phyloP scores from a whole-genome alignment of 306 rosid species.

The Ziziphus jujuba region DNA sequence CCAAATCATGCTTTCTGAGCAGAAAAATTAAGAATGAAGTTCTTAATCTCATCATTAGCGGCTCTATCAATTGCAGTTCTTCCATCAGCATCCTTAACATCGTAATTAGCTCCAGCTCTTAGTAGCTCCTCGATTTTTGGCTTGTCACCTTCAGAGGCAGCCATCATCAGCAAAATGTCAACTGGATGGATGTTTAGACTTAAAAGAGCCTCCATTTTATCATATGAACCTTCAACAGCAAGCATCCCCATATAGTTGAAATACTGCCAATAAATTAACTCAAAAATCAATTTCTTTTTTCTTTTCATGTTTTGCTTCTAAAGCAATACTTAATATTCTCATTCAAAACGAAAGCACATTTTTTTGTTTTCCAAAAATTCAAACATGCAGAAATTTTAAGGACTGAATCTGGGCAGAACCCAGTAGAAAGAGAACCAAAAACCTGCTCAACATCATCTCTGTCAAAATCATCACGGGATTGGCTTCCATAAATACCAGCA shows the following conservation, averaged over 20 bases:
- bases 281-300: not conserved
- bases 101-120: conserved; percentile 82
- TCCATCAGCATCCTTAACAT: conserved; percentile 69
- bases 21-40: conserved; percentile 69
- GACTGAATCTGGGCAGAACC: not conserved
- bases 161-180: conserved; percentile 76
- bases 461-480: conserved; percentile 81
- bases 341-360: too few species aligned
- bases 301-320: not conserved
- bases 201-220: conserved; percentile 88
- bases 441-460: conserved; percentile 98
- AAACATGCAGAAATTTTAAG: not conserved
- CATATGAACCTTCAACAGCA: conserved; percentile 90
- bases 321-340: too few species aligned
- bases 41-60: conserved; percentile 53
- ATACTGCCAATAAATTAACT: conserved; percentile 47
- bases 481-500: conserved; percentile 97
- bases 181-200: conserved; percentile 81
- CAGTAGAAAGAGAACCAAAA: conserved; percentile 8
- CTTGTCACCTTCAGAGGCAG: conserved; percentile 83
- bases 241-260: conserved; percentile 99
- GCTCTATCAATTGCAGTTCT: conserved; percentile 81
- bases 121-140: conserved; percentile 92
- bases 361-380: not conserved
- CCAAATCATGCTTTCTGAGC: conserved; percentile 58